Evolutionary conservation across 306 rosid species (phyloP).

Genomic region (Betula pendula): DNA sequence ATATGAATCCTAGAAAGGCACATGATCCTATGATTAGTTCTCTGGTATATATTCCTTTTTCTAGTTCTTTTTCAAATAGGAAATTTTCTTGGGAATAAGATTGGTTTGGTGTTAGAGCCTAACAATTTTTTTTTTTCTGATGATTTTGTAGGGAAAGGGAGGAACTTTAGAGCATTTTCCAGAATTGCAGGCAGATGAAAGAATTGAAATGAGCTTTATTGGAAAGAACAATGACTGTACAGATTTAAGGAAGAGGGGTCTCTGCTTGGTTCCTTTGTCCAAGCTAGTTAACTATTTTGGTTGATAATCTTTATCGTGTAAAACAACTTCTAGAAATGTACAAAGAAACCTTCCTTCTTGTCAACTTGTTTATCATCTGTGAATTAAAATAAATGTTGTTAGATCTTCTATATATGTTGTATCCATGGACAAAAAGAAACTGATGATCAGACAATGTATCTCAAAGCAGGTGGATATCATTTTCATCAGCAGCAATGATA

Average conservation of each 20-base stretch:
- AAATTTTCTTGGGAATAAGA: neutral
- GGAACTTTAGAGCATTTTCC: slow-evolving; percentile 36
- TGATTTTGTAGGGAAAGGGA: slow-evolving; percentile 47
- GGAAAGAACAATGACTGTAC: slow-evolving; percentile 39
- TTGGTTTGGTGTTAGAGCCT: neutral
- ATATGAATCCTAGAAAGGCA: slow-evolving; percentile 47
- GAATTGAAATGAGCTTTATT: slow-evolving; percentile 27
- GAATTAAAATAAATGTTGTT: neutral
- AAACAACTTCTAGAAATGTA: slow-evolving; percentile 21
- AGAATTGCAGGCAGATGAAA: slow-evolving; percentile 38
- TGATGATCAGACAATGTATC: neutral
- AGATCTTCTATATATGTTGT: slow-evolving; percentile 17
- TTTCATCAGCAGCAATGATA: slow-evolving; percentile 15
- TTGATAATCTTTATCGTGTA: slow-evolving; percentile 34
- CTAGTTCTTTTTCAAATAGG: neutral
- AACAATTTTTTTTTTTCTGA: neutral
- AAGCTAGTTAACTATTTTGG: slow-evolving; percentile 64
- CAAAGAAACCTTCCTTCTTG: slow-evolving; percentile 4
- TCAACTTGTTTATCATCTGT: neutral
- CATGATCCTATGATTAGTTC: slow-evolving; percentile 46
- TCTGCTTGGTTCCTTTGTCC: slow-evolving; percentile 81
- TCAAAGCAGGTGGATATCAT: slow-evolving; percentile 25
- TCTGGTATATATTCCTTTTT: slow-evolving; percentile 51
- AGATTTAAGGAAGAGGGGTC: slow-evolving; percentile 64
- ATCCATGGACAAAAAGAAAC: neutral